Conservation (phyloP, 305 asterid genomes). For the Solanum hybrid region DNA sequence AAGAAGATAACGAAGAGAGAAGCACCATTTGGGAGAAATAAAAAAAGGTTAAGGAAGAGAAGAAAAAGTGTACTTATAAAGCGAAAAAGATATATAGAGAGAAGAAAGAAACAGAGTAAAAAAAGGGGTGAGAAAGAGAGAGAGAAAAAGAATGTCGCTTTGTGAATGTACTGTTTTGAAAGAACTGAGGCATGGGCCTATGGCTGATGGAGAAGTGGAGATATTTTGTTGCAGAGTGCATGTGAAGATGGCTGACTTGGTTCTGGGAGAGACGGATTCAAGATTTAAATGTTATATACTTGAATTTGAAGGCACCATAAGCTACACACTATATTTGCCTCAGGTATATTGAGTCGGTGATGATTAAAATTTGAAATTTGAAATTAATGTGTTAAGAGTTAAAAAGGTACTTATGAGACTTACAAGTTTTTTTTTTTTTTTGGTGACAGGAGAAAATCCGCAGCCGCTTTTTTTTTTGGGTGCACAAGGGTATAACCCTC, state of each 20-base stretch:
- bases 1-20: conserved; percentile 9
- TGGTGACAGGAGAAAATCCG: no score
- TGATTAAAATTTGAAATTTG: neutral
- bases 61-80: neutral
- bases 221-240: neutral
- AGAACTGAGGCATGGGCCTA: neutral
- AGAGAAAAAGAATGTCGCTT: neutral
- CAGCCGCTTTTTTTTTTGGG: no score
- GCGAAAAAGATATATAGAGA: conserved; percentile 7
- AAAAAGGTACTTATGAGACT: no score
- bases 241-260: neutral
- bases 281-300: no score
- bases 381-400: neutral
- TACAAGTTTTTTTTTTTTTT: no score
- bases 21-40: conserved; percentile 24
- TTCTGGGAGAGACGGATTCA: no score
- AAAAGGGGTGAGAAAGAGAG: neutral
- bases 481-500: no score
- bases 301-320: neutral
- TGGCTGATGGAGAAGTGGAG: neutral
- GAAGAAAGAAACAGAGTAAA: neutral
- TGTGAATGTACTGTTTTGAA: neutral
- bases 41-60: conserved; percentile 2
- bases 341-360: no score
- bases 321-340: neutral